A percentile compares a stretch with the other conserved stretches of the same genome.
Evolutionary conservation across 2,329 filamentous ascomycete species (phyloP).

Genomic region (Neoscytalidium dimidiatum): DNA sequence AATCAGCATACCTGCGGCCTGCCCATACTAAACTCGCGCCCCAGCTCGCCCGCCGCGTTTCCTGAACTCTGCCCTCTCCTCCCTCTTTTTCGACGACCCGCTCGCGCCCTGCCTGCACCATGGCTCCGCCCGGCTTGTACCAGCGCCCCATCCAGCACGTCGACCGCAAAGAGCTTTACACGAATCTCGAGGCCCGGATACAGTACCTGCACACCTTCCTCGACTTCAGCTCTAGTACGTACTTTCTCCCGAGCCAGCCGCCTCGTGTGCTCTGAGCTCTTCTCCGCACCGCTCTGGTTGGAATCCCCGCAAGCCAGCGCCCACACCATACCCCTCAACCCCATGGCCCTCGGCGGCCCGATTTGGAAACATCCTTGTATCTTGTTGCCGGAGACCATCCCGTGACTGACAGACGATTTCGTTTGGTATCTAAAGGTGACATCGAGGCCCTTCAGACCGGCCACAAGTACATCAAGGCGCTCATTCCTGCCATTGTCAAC

Average conservation of each 20-base stretch:
- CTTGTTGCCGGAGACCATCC: not conserved
- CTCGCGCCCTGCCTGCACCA: not conserved
- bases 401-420: constrained; percentile 2
- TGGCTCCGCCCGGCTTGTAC: constrained; percentile 9
- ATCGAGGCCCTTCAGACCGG: constrained; percentile 70
- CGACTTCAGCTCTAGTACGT: constrained; percentile 70
- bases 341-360: not conserved
- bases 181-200: constrained; percentile 67
- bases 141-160: constrained; percentile 58
- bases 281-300: not conserved
- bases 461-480: constrained; percentile 75
- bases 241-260: constrained; percentile 10
- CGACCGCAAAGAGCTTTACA: constrained; percentile 71
- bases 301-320: not conserved
- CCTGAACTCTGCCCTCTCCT: not conserved
- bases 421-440: constrained; percentile 54
- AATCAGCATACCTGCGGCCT: constrained; percentile 14
- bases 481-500: constrained; percentile 81
- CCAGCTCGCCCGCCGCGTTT: not conserved
- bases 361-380: not conserved
- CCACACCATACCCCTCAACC: not conserved
- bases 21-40: constrained; percentile 11
- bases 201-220: constrained; percentile 75
- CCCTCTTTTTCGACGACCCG: not conserved
- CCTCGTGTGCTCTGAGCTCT: not conserved